phyloP scores from a whole-genome alignment of 257 asterid genomes.

The Verbascum thapsus region DNA sequence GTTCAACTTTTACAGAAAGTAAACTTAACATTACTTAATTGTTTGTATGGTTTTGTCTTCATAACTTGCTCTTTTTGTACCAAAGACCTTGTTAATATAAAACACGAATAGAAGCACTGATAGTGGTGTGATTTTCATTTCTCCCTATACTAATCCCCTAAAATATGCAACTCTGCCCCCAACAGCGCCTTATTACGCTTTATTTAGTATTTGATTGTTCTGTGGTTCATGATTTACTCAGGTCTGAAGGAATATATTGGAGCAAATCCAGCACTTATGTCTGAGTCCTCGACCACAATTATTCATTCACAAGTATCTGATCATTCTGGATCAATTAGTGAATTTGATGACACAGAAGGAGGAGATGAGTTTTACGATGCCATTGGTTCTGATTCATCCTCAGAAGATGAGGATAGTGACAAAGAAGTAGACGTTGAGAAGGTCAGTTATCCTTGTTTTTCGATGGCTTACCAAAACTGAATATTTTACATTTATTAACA shows the following conservation, averaged over 20 bases:
- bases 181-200: slow-evolving; percentile 3
- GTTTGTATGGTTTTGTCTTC: not conserved
- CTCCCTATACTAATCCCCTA: not conserved
- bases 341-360: slow-evolving; percentile 64
- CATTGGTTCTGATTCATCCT: slow-evolving; percentile 67
- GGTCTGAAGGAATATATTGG: slow-evolving; percentile 93
- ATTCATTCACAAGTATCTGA: slow-evolving; percentile 60
- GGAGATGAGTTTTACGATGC: slow-evolving; percentile 94
- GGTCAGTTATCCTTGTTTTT: slow-evolving; percentile 43
- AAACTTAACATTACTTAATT: not conserved
- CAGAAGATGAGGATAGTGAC: slow-evolving; percentile 63
- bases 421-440: slow-evolving; percentile 52
- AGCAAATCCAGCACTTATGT: slow-evolving; percentile 74
- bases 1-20: slow-evolving; percentile 1
- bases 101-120: not conserved
- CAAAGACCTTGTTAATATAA: too few species aligned
- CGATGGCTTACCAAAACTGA: not conserved
- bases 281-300: slow-evolving; percentile 49
- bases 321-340: slow-evolving; percentile 53
- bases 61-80: not conserved
- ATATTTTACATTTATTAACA: slow-evolving; percentile 9
- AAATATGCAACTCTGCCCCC: not conserved
- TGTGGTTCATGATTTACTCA: slow-evolving; percentile 36
- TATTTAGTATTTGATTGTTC: slow-evolving; percentile 21
- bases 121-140: not conserved